Evolutionary conservation across 2,329 filamentous ascomycete genomes (phyloP).

Genomic region (Polytolypa hystricis): DNA sequence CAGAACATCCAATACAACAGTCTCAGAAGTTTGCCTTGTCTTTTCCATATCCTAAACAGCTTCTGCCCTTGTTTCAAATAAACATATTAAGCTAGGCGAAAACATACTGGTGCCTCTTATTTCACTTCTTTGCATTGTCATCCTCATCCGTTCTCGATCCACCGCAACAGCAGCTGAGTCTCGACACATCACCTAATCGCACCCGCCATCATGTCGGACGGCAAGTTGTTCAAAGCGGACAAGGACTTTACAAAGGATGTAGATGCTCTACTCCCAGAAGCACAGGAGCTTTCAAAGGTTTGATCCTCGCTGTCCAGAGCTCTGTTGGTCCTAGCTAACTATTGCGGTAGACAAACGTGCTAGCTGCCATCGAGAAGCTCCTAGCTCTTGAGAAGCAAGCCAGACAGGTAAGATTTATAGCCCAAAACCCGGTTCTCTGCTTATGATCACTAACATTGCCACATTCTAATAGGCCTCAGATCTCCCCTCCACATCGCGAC

Average conservation of each 20-base stretch:
- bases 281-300: conserved; percentile 80
- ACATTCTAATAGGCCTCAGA: conserved; percentile 62
- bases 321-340: conserved; percentile 9
- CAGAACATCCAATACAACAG: too few species aligned
- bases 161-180: too few species aligned
- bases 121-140: too few species aligned
- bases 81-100: too few species aligned
- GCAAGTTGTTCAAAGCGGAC: conserved; percentile 74
- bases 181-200: too few species aligned
- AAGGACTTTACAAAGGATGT: conserved; percentile 98
- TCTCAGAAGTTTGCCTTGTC: too few species aligned
- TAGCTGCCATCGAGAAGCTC: conserved; percentile 88
- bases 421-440: too few species aligned
- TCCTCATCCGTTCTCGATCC: too few species aligned
- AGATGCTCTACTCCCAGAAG: conserved; percentile 82
- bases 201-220: conserved; percentile 61
- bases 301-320: conserved; percentile 7
- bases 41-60: too few species aligned
- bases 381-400: conserved; percentile 88
- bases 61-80: too few species aligned
- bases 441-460: not conserved
- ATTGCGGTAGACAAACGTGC: conserved; percentile 49
- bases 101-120: too few species aligned
- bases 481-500: conserved; percentile 83
- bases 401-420: conserved; percentile 68